Evolutionary conservation across 208 protist genomes (phyloP), one percentile per base, ranked within the genome.

Genomic region (Balamuthia mandrillaris): DNA sequence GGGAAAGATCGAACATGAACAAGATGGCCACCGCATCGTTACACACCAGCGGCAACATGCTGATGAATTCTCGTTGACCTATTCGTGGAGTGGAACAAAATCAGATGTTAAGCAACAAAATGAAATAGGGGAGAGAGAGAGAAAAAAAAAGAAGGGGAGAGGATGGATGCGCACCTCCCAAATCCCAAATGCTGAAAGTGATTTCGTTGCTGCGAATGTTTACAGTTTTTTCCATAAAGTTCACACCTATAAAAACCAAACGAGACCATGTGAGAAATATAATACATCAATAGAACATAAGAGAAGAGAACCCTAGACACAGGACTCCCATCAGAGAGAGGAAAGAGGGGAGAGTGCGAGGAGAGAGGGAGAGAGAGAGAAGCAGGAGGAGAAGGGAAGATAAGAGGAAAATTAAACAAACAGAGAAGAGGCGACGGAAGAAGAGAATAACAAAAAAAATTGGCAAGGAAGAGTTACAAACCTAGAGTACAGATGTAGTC

Each of bases 181-280:
- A 88, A 93, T 97, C 95, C 95, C 95, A 97, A 72, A 97, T 95
- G 27, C 58, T 89, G 52, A 97, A 96, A 54, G 88, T 96, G 31
- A 97, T 91, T 27, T 96, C 94, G 1, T 86, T 90, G 29, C 88
- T 90, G 65, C 90, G 89, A 24, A 97, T 72, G 24, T 49, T 79
- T 16, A 97, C 88, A 0, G 88, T 93, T 78, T 97, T 97, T 70
- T 97, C 95, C 93, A 97, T 96, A 74, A 97, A 97, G 82, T 97
- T 97, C 3, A 97, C 95, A 41, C 95, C 95, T 94, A 47, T 56
- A 74, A n/a, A n/a, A n/a, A n/a, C n/a, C n/a, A n/a, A n/a, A n/a
- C n/a, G n/a, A n/a, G n/a, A n/a, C n/a, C n/a, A n/a, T n/a, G n/a
- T 21, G 3, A 37, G 27, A n/a, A 49, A 21, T 56, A 21, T 24